Base-by-base conservation (phyloP, 2,329 filamentous ascomycete genomes). In the Penicillium griseofulvum region DNA sequence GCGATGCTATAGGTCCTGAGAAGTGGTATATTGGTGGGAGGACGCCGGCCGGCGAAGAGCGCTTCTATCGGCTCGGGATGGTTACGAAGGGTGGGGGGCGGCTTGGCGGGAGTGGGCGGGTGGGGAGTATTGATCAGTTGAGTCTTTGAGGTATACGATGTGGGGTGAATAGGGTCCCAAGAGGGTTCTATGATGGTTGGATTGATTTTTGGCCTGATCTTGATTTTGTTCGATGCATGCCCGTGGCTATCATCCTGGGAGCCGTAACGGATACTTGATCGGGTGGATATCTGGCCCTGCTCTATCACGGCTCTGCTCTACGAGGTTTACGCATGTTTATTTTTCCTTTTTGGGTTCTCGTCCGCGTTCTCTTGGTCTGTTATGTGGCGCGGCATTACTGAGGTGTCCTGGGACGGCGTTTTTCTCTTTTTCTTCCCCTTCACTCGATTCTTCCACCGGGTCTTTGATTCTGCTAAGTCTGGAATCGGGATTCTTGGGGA, bases 21-120 rank as follows among this genome's bases (percentile, higher is more conserved):
- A 80, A 80, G 60, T 80, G 78, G 78, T 81, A 80, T 65, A 77
- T 81, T 26, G 78, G 78, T 4, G 78, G 78, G 5, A 68, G 76
- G 34, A 79, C 75, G 22, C 71, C 75, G 11, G 70, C 65, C 16
- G 78, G 78, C 0, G 78, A 80, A 64, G 78, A 80, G 57, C 71
- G 76, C 46, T 79, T 79, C 53, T 80, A 80, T 54, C 71, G 74
- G 9, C 59, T 80, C 7, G 78, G 78, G 4, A 74, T 79, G 72
- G 77, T 80, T 22, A 78, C 75, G 5, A 77, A 73, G 54, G 74
- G 72, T 7, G 74, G 74, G 41, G 76, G 73, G 33, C 64, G 75
- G 47, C 62, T 75, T 43, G 76, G 73, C 9, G 74, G 72, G 16
- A 71, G 71, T 50, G 73, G 70, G 19, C 63, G 76, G 56, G 75